A percentile compares a stretch with the other conserved stretches of the same genome.
These are phyloP conservation scores for Coniochaeta ligniaria DNA, from an alignment of 2,329 filamentous ascomycete genomes.

Conservation along the genomic window DNA sequence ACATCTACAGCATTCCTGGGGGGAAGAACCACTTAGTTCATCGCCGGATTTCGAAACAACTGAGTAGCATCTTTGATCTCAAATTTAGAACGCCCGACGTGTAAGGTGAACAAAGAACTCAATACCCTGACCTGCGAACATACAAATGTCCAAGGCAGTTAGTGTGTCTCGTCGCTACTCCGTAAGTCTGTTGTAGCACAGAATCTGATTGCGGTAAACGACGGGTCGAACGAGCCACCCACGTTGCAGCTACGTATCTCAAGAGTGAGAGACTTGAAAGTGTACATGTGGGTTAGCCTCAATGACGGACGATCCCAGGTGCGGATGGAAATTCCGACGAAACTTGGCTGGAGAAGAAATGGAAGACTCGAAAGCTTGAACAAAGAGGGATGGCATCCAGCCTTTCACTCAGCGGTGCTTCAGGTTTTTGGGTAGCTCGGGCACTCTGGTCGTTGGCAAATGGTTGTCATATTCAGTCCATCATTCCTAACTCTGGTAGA, in stretches of 20 bases:
- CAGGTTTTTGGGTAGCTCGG: not conserved
- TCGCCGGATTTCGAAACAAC: not conserved
- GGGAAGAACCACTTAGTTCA: not conserved
- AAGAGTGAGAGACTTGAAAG: not conserved
- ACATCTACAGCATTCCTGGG: not conserved
- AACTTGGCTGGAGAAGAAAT: not conserved
- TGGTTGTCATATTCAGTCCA: not conserved
- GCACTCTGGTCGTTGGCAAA: not conserved
- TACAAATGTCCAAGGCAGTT: not conserved
- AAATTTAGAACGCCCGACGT: not conserved
- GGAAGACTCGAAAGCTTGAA: not conserved
- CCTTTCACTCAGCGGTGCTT: not conserved
- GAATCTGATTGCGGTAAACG: not conserved
- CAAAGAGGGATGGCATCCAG: not conserved
- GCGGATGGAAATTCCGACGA: not conserved
- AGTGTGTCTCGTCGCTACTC: not conserved
- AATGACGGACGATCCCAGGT: not conserved
- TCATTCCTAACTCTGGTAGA: not conserved
- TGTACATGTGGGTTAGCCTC: not conserved
- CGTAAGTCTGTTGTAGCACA: not conserved
- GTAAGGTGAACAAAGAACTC: not conserved
- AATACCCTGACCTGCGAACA: not conserved
- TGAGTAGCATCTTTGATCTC: not conserved
- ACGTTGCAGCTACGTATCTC: not conserved
- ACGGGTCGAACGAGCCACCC: not conserved